These are phyloP conservation scores for Pseudonectria buxi DNA, from an alignment of 2,329 filamentous ascomycete genomes.

Conservation along the genomic window DNA sequence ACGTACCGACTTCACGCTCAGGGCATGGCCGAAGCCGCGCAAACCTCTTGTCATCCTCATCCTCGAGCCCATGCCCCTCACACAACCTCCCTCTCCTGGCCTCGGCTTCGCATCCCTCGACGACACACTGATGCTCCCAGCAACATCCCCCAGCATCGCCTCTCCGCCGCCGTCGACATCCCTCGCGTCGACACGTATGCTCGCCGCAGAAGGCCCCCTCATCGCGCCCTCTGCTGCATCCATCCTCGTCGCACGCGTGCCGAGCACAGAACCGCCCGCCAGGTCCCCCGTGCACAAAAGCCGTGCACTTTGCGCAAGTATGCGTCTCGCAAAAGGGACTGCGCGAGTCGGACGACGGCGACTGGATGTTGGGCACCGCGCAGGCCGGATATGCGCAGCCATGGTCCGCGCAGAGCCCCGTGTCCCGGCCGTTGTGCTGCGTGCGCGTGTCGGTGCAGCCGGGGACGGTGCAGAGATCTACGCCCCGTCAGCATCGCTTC, in stretches of 20 bases:
- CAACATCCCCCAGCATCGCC: slow-evolving; percentile 13
- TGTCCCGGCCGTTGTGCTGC: slow-evolving; percentile 12
- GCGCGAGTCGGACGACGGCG: too few species aligned
- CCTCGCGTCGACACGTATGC: slow-evolving; percentile 19
- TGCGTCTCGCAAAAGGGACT: too few species aligned
- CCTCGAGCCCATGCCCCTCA: slow-evolving; percentile 11
- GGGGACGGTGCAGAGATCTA: slow-evolving; percentile 23
- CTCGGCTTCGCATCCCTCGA: slow-evolving; percentile 19
- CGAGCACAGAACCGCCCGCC: slow-evolving; percentile 19
- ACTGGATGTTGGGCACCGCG: too few species aligned
- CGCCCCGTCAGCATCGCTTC: slow-evolving; percentile 1
- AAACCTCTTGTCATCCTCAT: slow-evolving; percentile 5
- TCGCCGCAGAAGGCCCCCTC: slow-evolving; percentile 17
- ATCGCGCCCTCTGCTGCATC: slow-evolving; percentile 19
- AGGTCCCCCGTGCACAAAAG: slow-evolving; percentile 1
- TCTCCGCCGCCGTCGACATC: slow-evolving; percentile 14
- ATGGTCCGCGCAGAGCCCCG: slow-evolving; percentile 23
- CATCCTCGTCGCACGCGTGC: slow-evolving; percentile 23
- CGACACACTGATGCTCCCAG: slow-evolving; percentile 20
- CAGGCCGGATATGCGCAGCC: slow-evolving; percentile 12
- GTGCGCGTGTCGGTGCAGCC: slow-evolving; percentile 17
- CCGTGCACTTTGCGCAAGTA: too few species aligned
- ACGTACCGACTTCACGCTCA: slow-evolving; percentile 20
- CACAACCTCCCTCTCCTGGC: slow-evolving; percentile 16
- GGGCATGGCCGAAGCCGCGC: slow-evolving; percentile 7